Evolutionary conservation across 495 filamentous ascomycete genomes (phyloP).

Genomic region (Daldinia decipiens): DNA sequence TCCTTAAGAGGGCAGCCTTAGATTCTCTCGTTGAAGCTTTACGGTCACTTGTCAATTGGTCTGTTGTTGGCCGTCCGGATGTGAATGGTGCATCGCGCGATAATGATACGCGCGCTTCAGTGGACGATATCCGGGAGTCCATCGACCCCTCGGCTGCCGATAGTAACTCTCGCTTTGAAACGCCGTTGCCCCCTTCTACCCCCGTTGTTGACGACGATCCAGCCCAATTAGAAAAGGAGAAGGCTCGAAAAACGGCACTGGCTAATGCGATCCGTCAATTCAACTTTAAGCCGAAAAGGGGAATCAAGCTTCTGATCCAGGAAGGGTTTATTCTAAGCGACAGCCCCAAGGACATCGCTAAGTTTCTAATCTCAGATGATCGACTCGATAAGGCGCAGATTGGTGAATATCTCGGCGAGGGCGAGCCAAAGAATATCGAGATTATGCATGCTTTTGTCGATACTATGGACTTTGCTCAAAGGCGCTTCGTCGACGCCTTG

Average conservation of each 20-base stretch:
- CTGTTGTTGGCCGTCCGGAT: conserved; percentile 68
- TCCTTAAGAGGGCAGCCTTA: conserved; percentile 85
- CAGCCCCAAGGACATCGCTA: conserved; percentile 82
- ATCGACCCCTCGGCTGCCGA: conserved; percentile 71
- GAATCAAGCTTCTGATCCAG: conserved; percentile 82
- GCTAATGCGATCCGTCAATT: conserved; percentile 90
- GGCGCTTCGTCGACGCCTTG: conserved; percentile 91
- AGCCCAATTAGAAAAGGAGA: conserved; percentile 88
- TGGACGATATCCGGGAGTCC: conserved; percentile 83
- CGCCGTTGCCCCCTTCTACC: conserved; percentile 73
- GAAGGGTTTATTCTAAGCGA: conserved; percentile 86
- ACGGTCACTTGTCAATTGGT: conserved; percentile 92
- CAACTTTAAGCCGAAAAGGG: conserved; percentile 97
- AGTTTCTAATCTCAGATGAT: conserved; percentile 78
- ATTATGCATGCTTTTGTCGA: conserved; percentile 99
- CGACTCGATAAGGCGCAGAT: conserved; percentile 88
- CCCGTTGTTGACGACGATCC: conserved; percentile 88
- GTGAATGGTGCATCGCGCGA: conserved; percentile 59
- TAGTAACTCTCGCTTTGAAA: conserved; percentile 64
- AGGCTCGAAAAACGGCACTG: conserved; percentile 91
- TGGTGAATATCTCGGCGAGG: conserved; percentile 95
- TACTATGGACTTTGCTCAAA: conserved; percentile 91
- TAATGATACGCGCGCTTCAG: conserved; percentile 68
- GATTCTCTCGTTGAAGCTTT: conserved; percentile 89
- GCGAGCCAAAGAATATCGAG: conserved; percentile 88